Evolutionary conservation across 1,284 basidiomycete genomes (phyloP), one percentile per base, ranked within the genome.

Genomic region (Rhodotorula mucilaginosa): DNA sequence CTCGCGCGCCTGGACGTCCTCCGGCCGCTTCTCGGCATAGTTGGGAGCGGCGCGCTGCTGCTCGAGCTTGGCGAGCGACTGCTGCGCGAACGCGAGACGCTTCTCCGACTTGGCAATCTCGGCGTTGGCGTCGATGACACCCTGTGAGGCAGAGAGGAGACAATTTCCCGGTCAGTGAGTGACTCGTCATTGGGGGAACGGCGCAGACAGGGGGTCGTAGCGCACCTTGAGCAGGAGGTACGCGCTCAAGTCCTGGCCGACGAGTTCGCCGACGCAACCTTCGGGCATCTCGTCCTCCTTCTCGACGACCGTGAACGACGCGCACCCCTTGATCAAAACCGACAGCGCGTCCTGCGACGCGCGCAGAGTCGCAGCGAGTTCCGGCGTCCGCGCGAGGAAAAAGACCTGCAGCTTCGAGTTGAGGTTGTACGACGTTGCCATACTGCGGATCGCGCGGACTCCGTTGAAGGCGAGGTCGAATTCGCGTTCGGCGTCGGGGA

Each of bases 381-480:
- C 56, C 29, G 75, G 63, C 51, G 61, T 69, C 56, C 71, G 68
- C 39, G 73, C 75, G 64, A 92, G 89, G 74, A 98, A 83, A 81
- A 89, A 93, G 70, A 95, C 93, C 81, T 94, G 90, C 54, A 96
- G 90, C 79, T 97, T 91, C 52, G 85, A 90, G 77, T 93, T 91
- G 60, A 99, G 82, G 81, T 90, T 92, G 82, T 97, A 99, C n/a
- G 90, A 89, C 5, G 91, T 90, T 23, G 92, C 90, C 61, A 98
- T 85, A 0, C 92, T 95, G 51, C 97, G 89, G 18, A 91, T 88
- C 2, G 90, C 84, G 77, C 89, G 89, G 79, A 97, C 86, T 2
- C 88, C 87, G 34, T 87, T 85, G 81, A 97, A 94, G 49, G 95
- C 89, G 61, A 92, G 85, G 79, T 96, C 92, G 79, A 99, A 99